Percentiles rank a stretch among this genome's conserved stretches.
phyloP scores from a whole-genome alignment of 192 early-diverging fungal species.

The Coemansia sp. region DNA sequence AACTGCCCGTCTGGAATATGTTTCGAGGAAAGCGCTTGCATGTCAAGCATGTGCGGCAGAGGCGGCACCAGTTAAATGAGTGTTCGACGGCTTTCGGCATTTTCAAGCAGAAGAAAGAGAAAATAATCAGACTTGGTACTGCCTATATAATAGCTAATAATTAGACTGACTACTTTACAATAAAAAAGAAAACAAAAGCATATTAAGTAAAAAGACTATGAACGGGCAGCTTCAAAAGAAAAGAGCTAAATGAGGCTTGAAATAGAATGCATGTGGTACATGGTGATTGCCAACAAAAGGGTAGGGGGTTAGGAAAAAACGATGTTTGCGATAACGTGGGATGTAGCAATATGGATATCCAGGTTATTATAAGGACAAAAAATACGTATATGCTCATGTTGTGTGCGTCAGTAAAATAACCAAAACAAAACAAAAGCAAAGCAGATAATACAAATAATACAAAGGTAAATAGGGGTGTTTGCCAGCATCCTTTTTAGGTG shows the following conservation, averaged over 20 bases:
- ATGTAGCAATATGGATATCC: not conserved
- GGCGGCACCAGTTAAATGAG: slow-evolving; percentile 47
- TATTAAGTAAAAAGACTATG: slow-evolving; percentile 2
- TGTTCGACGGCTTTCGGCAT: slow-evolving; percentile 16
- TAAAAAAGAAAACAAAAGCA: not conserved
- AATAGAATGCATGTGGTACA: not conserved
- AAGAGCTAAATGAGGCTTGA: not conserved
- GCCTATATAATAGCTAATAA: not conserved
- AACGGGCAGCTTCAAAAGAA: not conserved
- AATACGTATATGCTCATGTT: not conserved
- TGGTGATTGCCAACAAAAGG: not conserved
- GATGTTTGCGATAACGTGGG: not conserved
- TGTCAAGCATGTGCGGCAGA: slow-evolving; percentile 36
- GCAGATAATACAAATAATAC: not conserved
- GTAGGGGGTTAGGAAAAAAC: not conserved
- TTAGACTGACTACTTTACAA: no score
- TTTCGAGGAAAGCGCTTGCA: slow-evolving; percentile 26
- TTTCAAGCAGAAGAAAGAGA: not conserved
- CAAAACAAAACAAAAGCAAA: not conserved
- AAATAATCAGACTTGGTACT: not conserved
- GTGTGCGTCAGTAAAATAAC: not conserved
- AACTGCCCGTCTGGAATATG: slow-evolving; percentile 12
- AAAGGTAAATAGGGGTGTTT: no score
- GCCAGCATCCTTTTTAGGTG: not conserved
- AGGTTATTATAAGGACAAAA: not conserved